These are phyloP conservation scores for Cenchrus fungigraminus DNA, from an alignment of 176 grass and related monocot species.

Conservation along the genomic window DNA sequence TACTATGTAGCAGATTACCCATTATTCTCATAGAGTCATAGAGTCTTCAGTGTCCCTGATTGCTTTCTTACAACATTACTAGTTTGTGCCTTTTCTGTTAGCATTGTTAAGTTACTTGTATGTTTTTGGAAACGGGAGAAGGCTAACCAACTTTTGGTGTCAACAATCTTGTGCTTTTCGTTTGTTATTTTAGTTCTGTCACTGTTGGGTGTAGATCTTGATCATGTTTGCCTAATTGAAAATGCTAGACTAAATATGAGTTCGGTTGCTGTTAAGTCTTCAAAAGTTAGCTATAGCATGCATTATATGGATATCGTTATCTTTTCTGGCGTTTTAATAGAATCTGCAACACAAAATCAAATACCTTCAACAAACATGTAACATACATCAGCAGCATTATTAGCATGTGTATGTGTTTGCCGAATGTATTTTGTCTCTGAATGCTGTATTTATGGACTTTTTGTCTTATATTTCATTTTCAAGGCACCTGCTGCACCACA, in stretches of 20 bases:
- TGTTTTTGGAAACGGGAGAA: background rate
- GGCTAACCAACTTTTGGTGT: background rate
- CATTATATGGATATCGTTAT: constrained; percentile 9
- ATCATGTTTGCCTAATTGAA: constrained; percentile 30
- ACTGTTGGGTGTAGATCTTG: background rate
- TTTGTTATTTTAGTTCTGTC: background rate
- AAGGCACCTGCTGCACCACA: constrained; percentile 39
- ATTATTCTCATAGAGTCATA: background rate
- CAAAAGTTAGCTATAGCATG: constrained; percentile 8
- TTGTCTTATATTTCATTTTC: constrained; percentile 21
- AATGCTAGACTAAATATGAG: background rate
- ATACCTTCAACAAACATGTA: constrained; percentile 36
- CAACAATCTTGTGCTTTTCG: constrained; percentile 10
- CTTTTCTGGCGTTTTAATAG: constrained; percentile 25
- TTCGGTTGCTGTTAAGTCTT: background rate
- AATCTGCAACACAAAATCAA: constrained; percentile 12
- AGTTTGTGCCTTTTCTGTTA: constrained; percentile 16
- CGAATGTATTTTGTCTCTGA: constrained; percentile 22
- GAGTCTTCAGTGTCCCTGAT: background rate
- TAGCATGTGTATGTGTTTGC: background rate
- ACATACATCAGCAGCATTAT: constrained; percentile 36
- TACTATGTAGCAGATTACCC: background rate
- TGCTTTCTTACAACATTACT: constrained; percentile 15
- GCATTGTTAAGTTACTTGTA: background rate
- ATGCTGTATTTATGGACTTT: background rate